A percentile compares a stretch with the other conserved stretches of the same genome.
phyloP scores from a whole-genome alignment of 1,284 basidiomycete species.

The Cutaneotrichosporon spelunceum region DNA sequence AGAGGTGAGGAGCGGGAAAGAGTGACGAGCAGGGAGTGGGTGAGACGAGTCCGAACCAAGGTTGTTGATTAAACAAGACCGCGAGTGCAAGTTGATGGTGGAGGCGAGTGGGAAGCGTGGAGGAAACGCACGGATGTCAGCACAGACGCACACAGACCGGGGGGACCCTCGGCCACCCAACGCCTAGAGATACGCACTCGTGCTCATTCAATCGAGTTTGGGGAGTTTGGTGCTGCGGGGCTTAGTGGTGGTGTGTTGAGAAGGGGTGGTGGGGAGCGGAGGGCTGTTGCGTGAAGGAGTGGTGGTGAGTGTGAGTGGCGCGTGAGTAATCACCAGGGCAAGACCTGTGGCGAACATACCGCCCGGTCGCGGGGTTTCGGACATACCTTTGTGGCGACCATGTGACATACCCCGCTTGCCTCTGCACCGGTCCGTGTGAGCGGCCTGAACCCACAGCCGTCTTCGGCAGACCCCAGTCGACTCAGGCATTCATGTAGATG shows the following conservation, averaged over 20 bases:
- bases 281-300: not conserved
- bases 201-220: slow-evolving; percentile 20
- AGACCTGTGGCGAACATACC: not conserved
- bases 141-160: not conserved
- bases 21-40: not conserved
- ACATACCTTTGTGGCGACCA: not conserved
- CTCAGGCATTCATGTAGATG: too few species aligned
- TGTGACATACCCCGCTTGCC: not conserved
- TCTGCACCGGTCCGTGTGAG: too few species aligned
- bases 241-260: not conserved
- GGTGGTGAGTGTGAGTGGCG: not conserved
- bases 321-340: not conserved
- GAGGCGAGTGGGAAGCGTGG: not conserved
- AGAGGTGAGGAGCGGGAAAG: not conserved
- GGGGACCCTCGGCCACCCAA: not conserved
- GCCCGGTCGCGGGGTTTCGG: not conserved
- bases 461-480: too few species aligned
- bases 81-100: not conserved
- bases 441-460: too few species aligned
- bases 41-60: too few species aligned
- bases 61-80: not conserved
- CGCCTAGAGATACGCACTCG: slow-evolving; percentile 3
- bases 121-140: not conserved
- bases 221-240: not conserved
- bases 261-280: not conserved